Evolutionary conservation across 257 asterid species (phyloP).

Genomic region (Solanum arcanum): DNA sequence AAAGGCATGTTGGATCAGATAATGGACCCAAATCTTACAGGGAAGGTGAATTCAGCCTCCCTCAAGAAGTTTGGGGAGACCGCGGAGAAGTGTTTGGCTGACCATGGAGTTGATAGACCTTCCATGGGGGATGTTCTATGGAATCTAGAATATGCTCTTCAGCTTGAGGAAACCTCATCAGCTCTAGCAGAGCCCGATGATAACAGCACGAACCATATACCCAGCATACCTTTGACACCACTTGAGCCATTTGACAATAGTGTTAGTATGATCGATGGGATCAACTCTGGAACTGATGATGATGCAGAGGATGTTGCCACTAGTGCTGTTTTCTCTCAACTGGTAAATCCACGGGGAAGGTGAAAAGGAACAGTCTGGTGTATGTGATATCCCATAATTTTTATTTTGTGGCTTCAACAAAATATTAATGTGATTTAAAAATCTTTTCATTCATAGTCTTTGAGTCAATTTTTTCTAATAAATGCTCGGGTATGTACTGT

Average conservation of each 20-base stretch:
- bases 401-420: neutral
- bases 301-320: slow-evolving; percentile 61
- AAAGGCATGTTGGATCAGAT: slow-evolving; percentile 69
- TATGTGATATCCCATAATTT: neutral
- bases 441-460: slow-evolving; percentile 15
- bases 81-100: slow-evolving; percentile 63
- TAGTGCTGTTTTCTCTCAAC: slow-evolving; percentile 71
- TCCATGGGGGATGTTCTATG: slow-evolving; percentile 78
- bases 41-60: slow-evolving; percentile 57
- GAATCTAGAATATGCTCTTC: slow-evolving; percentile 75
- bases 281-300: slow-evolving; percentile 46
- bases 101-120: slow-evolving; percentile 72
- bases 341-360: slow-evolving; percentile 74
- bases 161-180: slow-evolving; percentile 64
- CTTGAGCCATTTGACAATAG: slow-evolving; percentile 55
- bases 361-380: slow-evolving; percentile 9
- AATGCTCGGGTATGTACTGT: slow-evolving; percentile 14
- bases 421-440: slow-evolving; percentile 18
- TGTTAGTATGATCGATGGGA: slow-evolving; percentile 47
- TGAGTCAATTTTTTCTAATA: slow-evolving; percentile 10
- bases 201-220: slow-evolving; percentile 56
- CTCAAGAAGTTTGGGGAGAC: slow-evolving; percentile 72
- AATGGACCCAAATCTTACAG: slow-evolving; percentile 52
- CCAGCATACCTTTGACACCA: slow-evolving; percentile 35
- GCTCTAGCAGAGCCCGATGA: slow-evolving; percentile 59